Base-by-base conservation (phyloP, 108 stramenopile species). In the Chaetoceros tenuissimus region DNA sequence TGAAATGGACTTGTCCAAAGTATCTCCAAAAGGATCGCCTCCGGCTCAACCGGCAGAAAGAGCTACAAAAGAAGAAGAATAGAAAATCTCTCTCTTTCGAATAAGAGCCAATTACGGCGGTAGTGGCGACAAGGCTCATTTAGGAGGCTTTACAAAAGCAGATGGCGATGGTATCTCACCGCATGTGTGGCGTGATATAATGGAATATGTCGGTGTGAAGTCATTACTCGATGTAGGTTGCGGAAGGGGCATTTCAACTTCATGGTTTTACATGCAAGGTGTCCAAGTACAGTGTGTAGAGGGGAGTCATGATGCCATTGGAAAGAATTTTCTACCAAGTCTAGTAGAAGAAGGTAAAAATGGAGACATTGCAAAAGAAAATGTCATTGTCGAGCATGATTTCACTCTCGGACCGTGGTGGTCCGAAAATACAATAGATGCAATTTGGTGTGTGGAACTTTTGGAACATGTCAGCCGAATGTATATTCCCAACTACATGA, bases 401-500 rank as follows among this genome's bases (percentile, higher is more conserved):
- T 74, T 74, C 44, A 60, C 63, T 19, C 46, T 71, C 27, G 84
- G 84, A 48, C 84, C 84, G 27, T 85, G 80, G 80, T 85, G 84
- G 84, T 80, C 84, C 1, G 67, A 72, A 17, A 50, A 69, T 3
- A 85, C 84, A 0, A 65, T 75, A 7, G 84, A 85, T 70, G 78
- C 77, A 3, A 80, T 69, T 1, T 85, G 84, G 84, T 66, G 61
- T 31, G 79, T 80, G 3, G 84, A 85, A 57, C 81, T 78, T 51
- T 27, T 61, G 7, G 60, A 61, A 52, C 57, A 59, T 46, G 57
- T 74, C 3, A 21, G 57, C 5, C 28, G 84, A 19, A 75, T 89
- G n/a, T 87, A 62, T 60, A 84, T 87, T 8, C 53, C 47, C 27
- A 94, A 94, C 63, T 89, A 87, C 67, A 31, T 91, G 2, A 65